Evolutionary conservation across 768 basidiomycete genomes (phyloP).

Genomic region (Pleurotus tuber-regium): DNA sequence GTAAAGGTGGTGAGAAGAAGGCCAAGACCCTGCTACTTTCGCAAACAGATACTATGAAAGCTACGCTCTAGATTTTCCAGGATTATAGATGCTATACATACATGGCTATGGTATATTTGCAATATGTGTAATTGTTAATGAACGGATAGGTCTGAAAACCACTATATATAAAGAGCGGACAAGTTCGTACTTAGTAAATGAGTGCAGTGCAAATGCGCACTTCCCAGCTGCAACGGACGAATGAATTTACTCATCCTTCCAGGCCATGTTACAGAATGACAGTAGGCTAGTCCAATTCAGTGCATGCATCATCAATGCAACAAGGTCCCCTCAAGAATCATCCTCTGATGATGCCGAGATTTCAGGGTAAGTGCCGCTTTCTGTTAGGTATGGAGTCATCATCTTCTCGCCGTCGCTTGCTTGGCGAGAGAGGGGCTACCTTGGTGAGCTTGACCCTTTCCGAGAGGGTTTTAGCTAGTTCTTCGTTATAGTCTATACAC

Average conservation of each 20-base stretch:
- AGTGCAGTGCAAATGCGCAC: too few relatives aligned
- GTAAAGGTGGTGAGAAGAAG: conserved; percentile 47
- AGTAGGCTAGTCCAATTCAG: too few relatives aligned
- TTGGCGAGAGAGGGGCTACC: conserved; percentile 6
- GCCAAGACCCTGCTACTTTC: conserved; percentile 26
- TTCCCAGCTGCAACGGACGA: too few relatives aligned
- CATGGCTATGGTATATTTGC: too few relatives aligned
- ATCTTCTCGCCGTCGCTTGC: conserved; percentile 6
- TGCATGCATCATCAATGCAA: background rate
- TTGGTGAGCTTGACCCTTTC: conserved; percentile 10
- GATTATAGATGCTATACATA: too few relatives aligned
- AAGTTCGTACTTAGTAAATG: too few relatives aligned
- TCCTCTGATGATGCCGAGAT: background rate
- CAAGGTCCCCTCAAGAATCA: background rate
- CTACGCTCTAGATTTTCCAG: too few relatives aligned
- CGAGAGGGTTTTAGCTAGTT: conserved; percentile 25
- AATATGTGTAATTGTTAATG: too few relatives aligned
- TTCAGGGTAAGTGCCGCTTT: conserved; percentile 6
- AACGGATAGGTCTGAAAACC: too few relatives aligned
- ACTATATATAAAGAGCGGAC: too few relatives aligned
- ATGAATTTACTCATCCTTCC: too few relatives aligned
- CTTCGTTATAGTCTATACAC: conserved; percentile 42
- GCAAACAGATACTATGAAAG: conserved; percentile 11
- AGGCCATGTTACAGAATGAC: too few relatives aligned
- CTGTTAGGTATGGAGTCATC: conserved; percentile 1